phyloP scores from a whole-genome alignment of 2,329 filamentous ascomycete genomes.

The Cordyceps farinosa region DNA sequence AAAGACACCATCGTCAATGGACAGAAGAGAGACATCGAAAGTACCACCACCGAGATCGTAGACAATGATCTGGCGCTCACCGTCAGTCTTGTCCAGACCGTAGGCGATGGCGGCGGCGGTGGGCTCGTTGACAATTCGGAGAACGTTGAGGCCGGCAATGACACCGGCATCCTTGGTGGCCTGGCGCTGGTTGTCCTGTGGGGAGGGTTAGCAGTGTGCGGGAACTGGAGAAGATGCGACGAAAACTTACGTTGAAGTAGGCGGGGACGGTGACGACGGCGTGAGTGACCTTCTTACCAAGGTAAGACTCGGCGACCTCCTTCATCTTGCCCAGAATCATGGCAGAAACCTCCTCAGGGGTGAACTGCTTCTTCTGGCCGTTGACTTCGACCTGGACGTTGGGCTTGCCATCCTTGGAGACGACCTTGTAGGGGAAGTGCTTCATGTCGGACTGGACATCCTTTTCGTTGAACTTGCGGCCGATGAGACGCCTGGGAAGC shows the following conservation, averaged over 20 bases:
- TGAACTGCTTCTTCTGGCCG: constrained; percentile 66
- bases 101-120: constrained; percentile 94
- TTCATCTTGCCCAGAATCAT: constrained; percentile 85
- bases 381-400: constrained; percentile 70
- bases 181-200: constrained; percentile 82
- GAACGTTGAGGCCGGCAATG: constrained; percentile 90
- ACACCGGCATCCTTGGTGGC: constrained; percentile 92
- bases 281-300: constrained; percentile 80
- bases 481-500: constrained; percentile 67
- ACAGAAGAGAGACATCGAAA: constrained; percentile 90
- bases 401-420: constrained; percentile 87
- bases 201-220: constrained; percentile 23
- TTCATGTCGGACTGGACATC: constrained; percentile 92
- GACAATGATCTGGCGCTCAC: constrained; percentile 84
- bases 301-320: constrained; percentile 74
- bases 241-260: constrained; percentile 73
- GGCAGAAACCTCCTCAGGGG: constrained; percentile 75
- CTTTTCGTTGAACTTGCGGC: constrained; percentile 77
- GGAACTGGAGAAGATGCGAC: too few relatives aligned
- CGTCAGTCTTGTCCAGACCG: constrained; percentile 81
- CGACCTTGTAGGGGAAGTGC: constrained; percentile 96
- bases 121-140: constrained; percentile 95
- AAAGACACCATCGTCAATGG: constrained; percentile 88
- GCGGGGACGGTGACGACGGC: constrained; percentile 91
- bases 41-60: constrained; percentile 94